A percentile compares a stretch with the other conserved stretches of the same genome.
These are phyloP conservation scores for Verbena officinalis DNA, from an alignment of 257 asterid species.

Conservation along the genomic window DNA sequence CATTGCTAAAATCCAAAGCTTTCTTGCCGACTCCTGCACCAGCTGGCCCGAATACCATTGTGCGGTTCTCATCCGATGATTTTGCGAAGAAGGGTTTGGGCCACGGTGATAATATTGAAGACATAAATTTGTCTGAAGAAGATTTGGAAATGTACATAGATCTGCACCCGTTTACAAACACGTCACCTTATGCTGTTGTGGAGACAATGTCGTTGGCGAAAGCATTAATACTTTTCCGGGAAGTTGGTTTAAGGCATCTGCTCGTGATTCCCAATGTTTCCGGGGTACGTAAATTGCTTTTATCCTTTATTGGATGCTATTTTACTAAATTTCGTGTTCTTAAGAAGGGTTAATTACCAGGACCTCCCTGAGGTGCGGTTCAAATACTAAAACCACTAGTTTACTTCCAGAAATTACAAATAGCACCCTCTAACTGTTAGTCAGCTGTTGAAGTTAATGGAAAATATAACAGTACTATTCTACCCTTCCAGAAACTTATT, in stretches of 20 bases:
- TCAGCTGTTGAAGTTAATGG: too few species aligned
- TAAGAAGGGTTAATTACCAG: too few species aligned
- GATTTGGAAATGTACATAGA: constrained; percentile 71
- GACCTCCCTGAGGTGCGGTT: too few species aligned
- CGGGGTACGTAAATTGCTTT: constrained; percentile 42
- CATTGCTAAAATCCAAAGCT: constrained; percentile 55
- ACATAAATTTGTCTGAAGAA: constrained; percentile 49
- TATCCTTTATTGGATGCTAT: background rate
- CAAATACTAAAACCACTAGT: too few species aligned
- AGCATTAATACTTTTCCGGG: constrained; percentile 62
- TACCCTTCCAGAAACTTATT: too few species aligned
- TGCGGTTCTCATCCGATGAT: constrained; percentile 51
- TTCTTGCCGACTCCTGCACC: constrained; percentile 40
- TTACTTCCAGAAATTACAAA: too few species aligned
- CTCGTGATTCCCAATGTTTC: constrained; percentile 61
- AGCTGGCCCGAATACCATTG: constrained; percentile 23
- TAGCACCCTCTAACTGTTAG: too few species aligned
- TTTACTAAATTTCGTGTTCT: background rate
- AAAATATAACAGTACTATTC: too few species aligned
- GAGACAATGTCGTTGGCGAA: constrained; percentile 70
- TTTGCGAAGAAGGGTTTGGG: constrained; percentile 64
- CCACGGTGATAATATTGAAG: constrained; percentile 45
- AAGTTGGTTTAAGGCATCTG: constrained; percentile 70
- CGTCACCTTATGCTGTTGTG: constrained; percentile 61
- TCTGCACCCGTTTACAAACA: constrained; percentile 62